Evolutionary conservation across 306 rosid species (phyloP).

Genomic region (Luffa aegyptiaca): DNA sequence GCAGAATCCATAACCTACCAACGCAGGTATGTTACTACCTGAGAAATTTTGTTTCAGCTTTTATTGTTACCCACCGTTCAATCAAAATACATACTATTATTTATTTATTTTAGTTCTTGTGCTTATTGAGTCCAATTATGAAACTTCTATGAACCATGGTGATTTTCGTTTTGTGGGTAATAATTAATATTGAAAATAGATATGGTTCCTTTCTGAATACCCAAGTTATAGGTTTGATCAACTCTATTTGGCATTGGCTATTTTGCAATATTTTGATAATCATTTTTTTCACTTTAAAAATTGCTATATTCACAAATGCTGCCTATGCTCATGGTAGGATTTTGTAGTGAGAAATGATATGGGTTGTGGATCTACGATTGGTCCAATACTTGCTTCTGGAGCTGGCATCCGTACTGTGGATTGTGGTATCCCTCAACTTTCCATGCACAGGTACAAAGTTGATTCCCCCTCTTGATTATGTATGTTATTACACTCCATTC

Average conservation of each 20-base stretch:
- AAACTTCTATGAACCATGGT: no score
- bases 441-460: conserved; percentile 86
- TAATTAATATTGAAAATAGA: neutral
- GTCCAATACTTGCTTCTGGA: conserved; percentile 95
- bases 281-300: neutral
- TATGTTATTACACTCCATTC: neutral
- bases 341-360: conserved; percentile 93
- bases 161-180: neutral
- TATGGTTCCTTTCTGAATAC: neutral
- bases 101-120: no score
- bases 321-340: conserved; percentile 33
- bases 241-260: neutral
- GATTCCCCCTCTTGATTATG: neutral
- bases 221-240: neutral
- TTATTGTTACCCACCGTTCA: neutral
- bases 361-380: conserved; percentile 99
- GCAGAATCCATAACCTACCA: conserved; percentile 71
- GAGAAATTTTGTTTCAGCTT: neutral
- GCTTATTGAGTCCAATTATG: no score
- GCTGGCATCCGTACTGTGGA: conserved; percentile 91
- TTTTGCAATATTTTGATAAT: neutral
- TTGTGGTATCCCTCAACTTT: conserved; percentile 96
- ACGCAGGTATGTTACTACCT: conserved; percentile 45
- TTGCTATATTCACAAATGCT: neutral
- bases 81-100: neutral